Evolutionary conservation across 2,329 filamentous ascomycete species (phyloP).

Genomic region (Hypoxylon sp.): DNA sequence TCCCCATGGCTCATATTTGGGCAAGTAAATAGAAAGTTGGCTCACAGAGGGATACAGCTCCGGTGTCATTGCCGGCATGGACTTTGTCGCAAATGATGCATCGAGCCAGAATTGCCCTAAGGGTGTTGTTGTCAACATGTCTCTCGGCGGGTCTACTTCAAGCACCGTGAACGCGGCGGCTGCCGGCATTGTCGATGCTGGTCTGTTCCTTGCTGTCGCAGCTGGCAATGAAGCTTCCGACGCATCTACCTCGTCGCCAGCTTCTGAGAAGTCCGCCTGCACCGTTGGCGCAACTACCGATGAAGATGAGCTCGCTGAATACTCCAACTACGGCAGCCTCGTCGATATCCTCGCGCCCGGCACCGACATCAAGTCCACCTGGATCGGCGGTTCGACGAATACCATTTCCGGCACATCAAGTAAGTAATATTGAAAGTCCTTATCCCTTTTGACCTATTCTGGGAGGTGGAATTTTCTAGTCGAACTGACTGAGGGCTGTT

Average conservation of each 20-base stretch:
- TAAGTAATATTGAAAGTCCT: neutral
- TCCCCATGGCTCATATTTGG: slow-evolving; percentile 36
- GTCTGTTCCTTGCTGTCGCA: slow-evolving; percentile 68
- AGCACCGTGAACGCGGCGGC: slow-evolving; percentile 66
- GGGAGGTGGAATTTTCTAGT: neutral
- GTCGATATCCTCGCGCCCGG: slow-evolving; percentile 63
- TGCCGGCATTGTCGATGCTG: slow-evolving; percentile 60
- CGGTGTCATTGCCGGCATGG: slow-evolving; percentile 52
- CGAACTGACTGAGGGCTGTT: neutral
- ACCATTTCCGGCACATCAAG: slow-evolving; percentile 71
- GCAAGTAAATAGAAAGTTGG: neutral
- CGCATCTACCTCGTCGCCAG: slow-evolving; percentile 62
- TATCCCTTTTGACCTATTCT: neutral
- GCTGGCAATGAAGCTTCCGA: slow-evolving; percentile 66
- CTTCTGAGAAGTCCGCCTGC: slow-evolving; percentile 63
- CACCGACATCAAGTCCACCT: slow-evolving; percentile 59
- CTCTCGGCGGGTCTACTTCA: slow-evolving; percentile 64
- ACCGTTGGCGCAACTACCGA: slow-evolving; percentile 66
- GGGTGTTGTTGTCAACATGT: slow-evolving; percentile 69
- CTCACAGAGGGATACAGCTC: slow-evolving; percentile 41
- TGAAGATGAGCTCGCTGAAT: slow-evolving; percentile 58
- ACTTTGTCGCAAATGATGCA: slow-evolving; percentile 63
- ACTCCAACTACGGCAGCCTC: slow-evolving; percentile 65
- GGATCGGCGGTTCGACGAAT: slow-evolving; percentile 54
- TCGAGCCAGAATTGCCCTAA: slow-evolving; percentile 56